These are phyloP conservation scores for Phytopythium sindhum DNA, from an alignment of 352 stramenopile genomes.

Conservation along the genomic window DNA sequence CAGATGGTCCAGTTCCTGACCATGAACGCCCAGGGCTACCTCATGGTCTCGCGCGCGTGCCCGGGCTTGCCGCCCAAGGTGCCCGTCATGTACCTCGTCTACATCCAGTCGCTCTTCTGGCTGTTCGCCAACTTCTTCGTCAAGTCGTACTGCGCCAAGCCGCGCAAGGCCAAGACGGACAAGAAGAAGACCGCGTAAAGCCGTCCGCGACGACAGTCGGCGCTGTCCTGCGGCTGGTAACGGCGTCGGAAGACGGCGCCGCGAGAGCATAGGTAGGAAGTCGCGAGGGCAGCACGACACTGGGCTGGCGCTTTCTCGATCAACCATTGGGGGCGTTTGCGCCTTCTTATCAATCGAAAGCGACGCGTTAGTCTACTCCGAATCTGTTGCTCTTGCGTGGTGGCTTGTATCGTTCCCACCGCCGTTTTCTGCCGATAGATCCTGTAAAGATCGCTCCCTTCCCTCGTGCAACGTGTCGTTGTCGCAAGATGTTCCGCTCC, in stretches of 20 bases:
- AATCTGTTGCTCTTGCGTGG: too few relatives aligned
- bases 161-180: constrained; percentile 32
- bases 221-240: background rate
- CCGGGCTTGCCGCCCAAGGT: constrained; percentile 67
- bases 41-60: constrained; percentile 78
- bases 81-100: constrained; percentile 86
- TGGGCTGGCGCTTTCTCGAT: too few relatives aligned
- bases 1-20: constrained; percentile 92
- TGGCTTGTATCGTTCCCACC: too few relatives aligned
- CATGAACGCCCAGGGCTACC: constrained; percentile 63
- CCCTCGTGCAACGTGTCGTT: too few relatives aligned
- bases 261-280: background rate
- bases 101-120: constrained; percentile 94
- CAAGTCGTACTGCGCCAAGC: constrained; percentile 86
- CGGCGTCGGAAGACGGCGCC: background rate
- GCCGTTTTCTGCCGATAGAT: too few relatives aligned
- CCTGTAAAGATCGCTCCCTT: too few relatives aligned
- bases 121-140: constrained; percentile 98
- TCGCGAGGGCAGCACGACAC: background rate
- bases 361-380: background rate
- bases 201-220: background rate
- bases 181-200: constrained; percentile 60
- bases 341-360: background rate
- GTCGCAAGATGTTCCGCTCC: background rate
- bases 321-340: too few relatives aligned